These are phyloP conservation scores for Scopulariopsis brevicaulis DNA, from an alignment of 2,329 filamentous ascomycete genomes.

Conservation along the genomic window DNA sequence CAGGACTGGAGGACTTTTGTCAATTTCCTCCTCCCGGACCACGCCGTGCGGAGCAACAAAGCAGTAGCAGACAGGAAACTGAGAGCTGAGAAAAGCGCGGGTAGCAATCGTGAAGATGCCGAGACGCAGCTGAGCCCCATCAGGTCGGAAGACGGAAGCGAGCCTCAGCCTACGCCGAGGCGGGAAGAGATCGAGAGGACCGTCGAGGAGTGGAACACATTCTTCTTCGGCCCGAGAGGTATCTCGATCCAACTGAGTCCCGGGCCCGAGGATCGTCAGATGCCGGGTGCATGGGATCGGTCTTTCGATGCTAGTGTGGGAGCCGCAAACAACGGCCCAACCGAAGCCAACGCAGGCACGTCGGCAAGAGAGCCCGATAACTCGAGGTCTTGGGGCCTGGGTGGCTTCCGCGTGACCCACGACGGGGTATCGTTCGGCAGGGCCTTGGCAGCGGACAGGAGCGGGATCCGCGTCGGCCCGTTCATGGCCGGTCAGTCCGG, in stretches of 20 bases:
- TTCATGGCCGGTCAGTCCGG: conserved; percentile 28
- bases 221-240: conserved; percentile 41
- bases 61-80: conserved; percentile 37
- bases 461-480: conserved; percentile 32
- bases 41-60: conserved; percentile 30
- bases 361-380: neutral
- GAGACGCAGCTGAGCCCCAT: conserved; percentile 24
- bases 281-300: conserved; percentile 21
- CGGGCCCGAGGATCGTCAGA: conserved; percentile 9
- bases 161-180: conserved; percentile 12
- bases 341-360: neutral
- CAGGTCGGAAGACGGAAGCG: neutral
- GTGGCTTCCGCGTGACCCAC: conserved; percentile 27
- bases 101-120: conserved; percentile 18
- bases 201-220: conserved; percentile 42
- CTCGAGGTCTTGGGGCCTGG: conserved; percentile 13
- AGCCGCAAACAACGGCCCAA: neutral
- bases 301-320: conserved; percentile 13
- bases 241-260: conserved; percentile 26
- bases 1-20: conserved; percentile 50
- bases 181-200: conserved; percentile 22
- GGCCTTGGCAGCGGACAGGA: conserved; percentile 28
- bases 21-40: conserved; percentile 41
- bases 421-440: conserved; percentile 30
- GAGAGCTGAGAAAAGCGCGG: conserved; percentile 24